Conservation (phyloP, 75 land plant species). For the Sequoia sempervirens region DNA sequence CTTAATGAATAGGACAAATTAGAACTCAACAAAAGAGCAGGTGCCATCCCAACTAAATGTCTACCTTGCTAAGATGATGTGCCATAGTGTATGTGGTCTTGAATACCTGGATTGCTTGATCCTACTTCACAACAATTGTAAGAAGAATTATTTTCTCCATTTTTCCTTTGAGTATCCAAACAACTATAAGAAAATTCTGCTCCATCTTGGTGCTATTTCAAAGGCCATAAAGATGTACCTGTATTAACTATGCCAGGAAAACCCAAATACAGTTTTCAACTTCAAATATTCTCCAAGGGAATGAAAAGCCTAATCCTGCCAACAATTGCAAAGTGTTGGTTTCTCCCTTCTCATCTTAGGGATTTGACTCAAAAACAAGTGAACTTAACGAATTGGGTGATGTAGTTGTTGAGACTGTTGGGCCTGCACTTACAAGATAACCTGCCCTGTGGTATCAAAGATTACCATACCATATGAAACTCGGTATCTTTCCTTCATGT, state of each 20-base stretch:
- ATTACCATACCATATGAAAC: too few relatives aligned
- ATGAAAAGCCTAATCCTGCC: conserved; percentile 23
- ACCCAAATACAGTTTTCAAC: conserved; percentile 3
- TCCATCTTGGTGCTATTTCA: not conserved
- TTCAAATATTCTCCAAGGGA: conserved; percentile 12
- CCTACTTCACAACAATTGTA: not conserved
- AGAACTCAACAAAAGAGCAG: not conserved
- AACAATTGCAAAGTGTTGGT: conserved; percentile 54
- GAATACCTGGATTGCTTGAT: not conserved
- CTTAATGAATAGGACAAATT: conserved; percentile 5
- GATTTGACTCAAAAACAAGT: conserved; percentile 31
- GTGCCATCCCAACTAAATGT: not conserved
- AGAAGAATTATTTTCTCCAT: not conserved
- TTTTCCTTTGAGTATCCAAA: not conserved
- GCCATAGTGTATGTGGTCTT: not conserved
- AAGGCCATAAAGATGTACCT: not conserved
- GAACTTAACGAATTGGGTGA: too few relatives aligned
- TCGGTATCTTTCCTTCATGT: too few relatives aligned
- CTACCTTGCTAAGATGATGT: not conserved
- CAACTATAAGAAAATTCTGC: not conserved
- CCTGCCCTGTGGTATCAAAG: too few relatives aligned
- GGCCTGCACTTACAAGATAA: too few relatives aligned
- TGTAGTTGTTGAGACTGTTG: too few relatives aligned
- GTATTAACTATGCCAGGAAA: not conserved
- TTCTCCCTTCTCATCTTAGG: conserved; percentile 47